Percentiles rank a stretch among this genome's conserved stretches.
phyloP scores from a whole-genome alignment of 805 yeast species.

The Kuraishia hungarica region DNA sequence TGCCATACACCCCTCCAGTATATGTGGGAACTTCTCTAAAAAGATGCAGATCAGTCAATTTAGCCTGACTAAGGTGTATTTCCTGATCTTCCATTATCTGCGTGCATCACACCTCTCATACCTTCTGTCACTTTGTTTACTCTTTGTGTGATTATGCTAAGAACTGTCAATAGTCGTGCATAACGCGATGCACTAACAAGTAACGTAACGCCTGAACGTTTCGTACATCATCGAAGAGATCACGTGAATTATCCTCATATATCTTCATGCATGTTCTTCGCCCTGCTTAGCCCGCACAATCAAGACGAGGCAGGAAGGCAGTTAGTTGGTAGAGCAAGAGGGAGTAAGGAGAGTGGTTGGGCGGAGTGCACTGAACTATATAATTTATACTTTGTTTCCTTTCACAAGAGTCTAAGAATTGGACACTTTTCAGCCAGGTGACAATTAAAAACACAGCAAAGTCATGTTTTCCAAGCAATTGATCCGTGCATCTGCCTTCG shows the following conservation, averaged over 20 bases:
- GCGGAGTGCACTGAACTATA: background rate
- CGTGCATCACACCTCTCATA: too few relatives aligned
- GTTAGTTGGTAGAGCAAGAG: background rate
- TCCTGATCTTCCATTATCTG: too few relatives aligned
- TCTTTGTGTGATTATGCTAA: background rate
- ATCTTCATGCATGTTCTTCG: background rate
- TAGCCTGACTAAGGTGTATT: too few relatives aligned
- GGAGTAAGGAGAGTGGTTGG: background rate
- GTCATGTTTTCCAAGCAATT: conserved; percentile 16
- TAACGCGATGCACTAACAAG: background rate
- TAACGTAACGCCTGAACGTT: background rate
- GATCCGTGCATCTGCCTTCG: conserved; percentile 4
- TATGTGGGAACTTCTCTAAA: too few relatives aligned
- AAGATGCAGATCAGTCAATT: too few relatives aligned
- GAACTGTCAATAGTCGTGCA: background rate
- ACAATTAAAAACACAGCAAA: background rate
- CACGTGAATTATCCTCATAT: background rate
- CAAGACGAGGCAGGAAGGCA: background rate
- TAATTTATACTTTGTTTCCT: too few relatives aligned
- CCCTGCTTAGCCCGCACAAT: background rate
- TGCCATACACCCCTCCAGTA: too few relatives aligned
- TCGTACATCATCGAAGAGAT: background rate
- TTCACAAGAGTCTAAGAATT: too few relatives aligned
- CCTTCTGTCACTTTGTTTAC: background rate
- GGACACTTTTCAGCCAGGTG: background rate